phyloP scores from a whole-genome alignment of 495 filamentous ascomycete species.

The Penicillium psychrofluorescens region DNA sequence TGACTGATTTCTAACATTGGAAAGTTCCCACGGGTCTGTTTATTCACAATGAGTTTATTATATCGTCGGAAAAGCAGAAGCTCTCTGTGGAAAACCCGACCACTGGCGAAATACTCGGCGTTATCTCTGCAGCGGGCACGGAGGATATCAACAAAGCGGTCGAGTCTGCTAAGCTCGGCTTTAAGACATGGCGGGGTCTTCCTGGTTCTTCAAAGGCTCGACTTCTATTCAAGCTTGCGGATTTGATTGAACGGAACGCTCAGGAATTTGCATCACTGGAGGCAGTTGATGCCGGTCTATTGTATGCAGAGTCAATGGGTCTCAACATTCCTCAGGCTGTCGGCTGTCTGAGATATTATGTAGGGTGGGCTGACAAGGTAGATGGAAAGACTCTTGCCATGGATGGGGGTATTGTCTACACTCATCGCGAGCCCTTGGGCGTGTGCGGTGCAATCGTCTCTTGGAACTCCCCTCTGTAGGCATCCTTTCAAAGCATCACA shows the following conservation, averaged over 20 bases:
- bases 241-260: conserved; percentile 18
- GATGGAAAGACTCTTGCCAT: conserved; percentile 21
- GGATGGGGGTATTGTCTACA: conserved; percentile 18
- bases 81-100: conserved; percentile 20
- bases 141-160: conserved; percentile 47
- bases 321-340: conserved; percentile 15
- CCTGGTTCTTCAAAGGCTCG: conserved; percentile 29
- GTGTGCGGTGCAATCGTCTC: conserved; percentile 30
- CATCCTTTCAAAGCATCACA: background rate
- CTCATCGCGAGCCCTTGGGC: conserved; percentile 26
- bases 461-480: conserved; percentile 28
- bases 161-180: conserved; percentile 36
- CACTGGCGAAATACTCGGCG: conserved; percentile 21
- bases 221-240: conserved; percentile 37
- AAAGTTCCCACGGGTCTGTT: conserved; percentile 26
- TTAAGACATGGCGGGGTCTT: conserved; percentile 30
- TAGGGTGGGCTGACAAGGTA: conserved; percentile 29
- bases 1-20: background rate
- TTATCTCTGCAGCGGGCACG: conserved; percentile 15
- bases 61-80: conserved; percentile 9
- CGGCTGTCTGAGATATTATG: conserved; percentile 24
- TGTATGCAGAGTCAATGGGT: conserved; percentile 12
- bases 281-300: conserved; percentile 20
- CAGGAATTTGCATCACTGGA: conserved; percentile 22
- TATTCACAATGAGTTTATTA: conserved; percentile 31